Base-by-base conservation (phyloP, 2,329 filamentous ascomycete genomes). In the Alternaria triticina region DNA sequence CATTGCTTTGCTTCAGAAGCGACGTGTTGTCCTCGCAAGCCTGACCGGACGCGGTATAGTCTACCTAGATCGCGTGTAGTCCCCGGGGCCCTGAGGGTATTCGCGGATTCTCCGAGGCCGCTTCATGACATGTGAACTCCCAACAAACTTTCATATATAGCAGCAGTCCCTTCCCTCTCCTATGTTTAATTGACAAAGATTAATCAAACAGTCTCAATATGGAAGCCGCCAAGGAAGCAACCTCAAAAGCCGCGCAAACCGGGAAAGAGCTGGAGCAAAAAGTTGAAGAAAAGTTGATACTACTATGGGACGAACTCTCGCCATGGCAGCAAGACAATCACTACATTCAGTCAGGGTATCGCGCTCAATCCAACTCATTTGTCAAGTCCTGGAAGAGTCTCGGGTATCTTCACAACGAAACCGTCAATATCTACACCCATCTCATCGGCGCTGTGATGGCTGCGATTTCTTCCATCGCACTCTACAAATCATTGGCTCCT, bases 351-450 rank as follows among this genome's bases (percentile, higher is more conserved):
- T 86, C 85, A 25, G 88, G 89, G 65, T 93, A 92, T 79, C 86
- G 90, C 0, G 86, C 87, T 1, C 83, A 84, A 22, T 89, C 88
- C 2, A 85, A 85, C 59, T 91, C 89, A 0, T 90, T 88, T 77
- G 62, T 75, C 13, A 84, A 82, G 59, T 91, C 88, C 20, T 83
- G 87, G 61, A 80, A 84, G 43, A 89, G 86, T 36, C 81, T 92
- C 15, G 78, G 82, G 56, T 89, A 91, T 77, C 73, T 91, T 13
- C 89, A 92, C 80, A 91, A 90, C 75, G 87, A 90, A 75, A 86
- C 87, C 6, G 86, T 92, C 51, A 93, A 93, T 77, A 91, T 92
- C 72, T 92, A 90, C 77, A 86, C 88, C 4, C 90, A 93, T 77
- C 83, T 92, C 12, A 88, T 81, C 25, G 79, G 78, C 43, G 70